phyloP scores from a whole-genome alignment of 176 grass and related monocot genomes.

The Leersia perrieri region DNA sequence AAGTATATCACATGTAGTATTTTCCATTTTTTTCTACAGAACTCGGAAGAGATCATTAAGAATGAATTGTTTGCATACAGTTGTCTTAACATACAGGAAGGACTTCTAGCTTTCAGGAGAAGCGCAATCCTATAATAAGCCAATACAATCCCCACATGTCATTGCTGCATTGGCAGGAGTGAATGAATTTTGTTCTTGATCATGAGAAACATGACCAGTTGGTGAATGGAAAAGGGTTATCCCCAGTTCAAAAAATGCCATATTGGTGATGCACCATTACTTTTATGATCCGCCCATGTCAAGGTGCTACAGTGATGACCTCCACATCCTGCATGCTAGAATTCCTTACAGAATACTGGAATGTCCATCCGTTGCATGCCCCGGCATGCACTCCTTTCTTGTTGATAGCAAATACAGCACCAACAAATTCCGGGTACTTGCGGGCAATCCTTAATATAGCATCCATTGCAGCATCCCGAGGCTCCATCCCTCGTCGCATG shows the following conservation, averaged over 20 bases:
- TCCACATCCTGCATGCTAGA: conserved; percentile 72
- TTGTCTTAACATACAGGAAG: not conserved
- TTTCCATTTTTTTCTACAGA: not conserved
- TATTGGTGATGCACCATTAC: not conserved
- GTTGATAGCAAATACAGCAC: conserved; percentile 71
- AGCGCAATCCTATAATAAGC: conserved; percentile 5
- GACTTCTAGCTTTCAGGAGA: not conserved
- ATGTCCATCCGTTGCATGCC: conserved; percentile 85
- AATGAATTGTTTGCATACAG: not conserved
- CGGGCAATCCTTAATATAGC: conserved; percentile 84
- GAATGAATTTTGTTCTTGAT: not conserved
- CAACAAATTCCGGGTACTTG: conserved; percentile 70
- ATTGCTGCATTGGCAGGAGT: not conserved
- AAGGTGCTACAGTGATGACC: conserved; percentile 68
- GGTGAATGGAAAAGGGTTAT: not conserved
- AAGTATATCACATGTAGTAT: not conserved
- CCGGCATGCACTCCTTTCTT: conserved; percentile 61
- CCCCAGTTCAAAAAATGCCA: not conserved
- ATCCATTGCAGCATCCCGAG: conserved; percentile 60
- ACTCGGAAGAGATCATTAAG: not conserved
- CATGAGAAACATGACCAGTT: not conserved
- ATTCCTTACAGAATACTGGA: conserved; percentile 80
- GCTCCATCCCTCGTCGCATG: conserved; percentile 84
- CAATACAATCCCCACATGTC: not conserved
- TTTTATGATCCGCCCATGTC: not conserved